A percentile compares a stretch with the other conserved stretches of the same genome.
Conservation (phyloP, 2,329 filamentous ascomycete genomes). For the Monosporascus cannonballus region DNA sequence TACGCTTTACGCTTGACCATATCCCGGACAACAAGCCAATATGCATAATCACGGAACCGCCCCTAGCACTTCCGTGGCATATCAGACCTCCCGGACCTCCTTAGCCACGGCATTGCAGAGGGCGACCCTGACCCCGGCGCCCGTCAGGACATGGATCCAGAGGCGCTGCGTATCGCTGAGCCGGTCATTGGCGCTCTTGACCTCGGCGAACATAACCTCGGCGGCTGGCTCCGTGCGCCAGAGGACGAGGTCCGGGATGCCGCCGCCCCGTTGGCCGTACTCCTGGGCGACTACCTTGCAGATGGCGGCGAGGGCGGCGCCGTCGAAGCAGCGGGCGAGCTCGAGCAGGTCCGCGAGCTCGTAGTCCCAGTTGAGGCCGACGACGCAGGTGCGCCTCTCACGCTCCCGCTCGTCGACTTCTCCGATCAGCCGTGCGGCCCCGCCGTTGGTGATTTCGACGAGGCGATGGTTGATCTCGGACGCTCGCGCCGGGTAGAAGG, state of each 20-base stretch:
- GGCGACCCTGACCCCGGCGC: slow-evolving; percentile 80
- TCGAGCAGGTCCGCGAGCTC: slow-evolving; percentile 72
- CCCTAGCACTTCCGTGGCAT: not conserved
- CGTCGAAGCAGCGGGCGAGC: slow-evolving; percentile 70
- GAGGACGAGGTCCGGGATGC: slow-evolving; percentile 86
- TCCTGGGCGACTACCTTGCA: slow-evolving; percentile 96
- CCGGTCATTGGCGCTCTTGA: slow-evolving; percentile 83
- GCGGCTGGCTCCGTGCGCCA: slow-evolving; percentile 53
- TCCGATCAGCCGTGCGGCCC: slow-evolving; percentile 59
- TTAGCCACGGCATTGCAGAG: slow-evolving; percentile 61
- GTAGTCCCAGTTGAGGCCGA: slow-evolving; percentile 89
- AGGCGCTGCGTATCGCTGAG: slow-evolving; percentile 92
- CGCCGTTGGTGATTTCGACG: slow-evolving; percentile 81
- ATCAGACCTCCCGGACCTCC: slow-evolving; percentile 37
- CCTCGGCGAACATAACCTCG: slow-evolving; percentile 71
- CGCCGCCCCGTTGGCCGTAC: slow-evolving; percentile 78
- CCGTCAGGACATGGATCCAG: slow-evolving; percentile 91
- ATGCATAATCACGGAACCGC: too few relatives aligned
- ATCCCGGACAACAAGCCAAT: too few relatives aligned
- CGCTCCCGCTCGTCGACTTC: slow-evolving; percentile 63
- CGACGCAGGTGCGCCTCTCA: slow-evolving; percentile 72
- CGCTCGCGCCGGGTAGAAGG: slow-evolving; percentile 79
- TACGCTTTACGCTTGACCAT: too few relatives aligned
- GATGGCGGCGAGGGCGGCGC: slow-evolving; percentile 72
- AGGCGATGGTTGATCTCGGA: slow-evolving; percentile 86